These are phyloP conservation scores for Colletotrichum australisinense DNA, from an alignment of 2,329 filamentous ascomycete species.

Conservation along the genomic window DNA sequence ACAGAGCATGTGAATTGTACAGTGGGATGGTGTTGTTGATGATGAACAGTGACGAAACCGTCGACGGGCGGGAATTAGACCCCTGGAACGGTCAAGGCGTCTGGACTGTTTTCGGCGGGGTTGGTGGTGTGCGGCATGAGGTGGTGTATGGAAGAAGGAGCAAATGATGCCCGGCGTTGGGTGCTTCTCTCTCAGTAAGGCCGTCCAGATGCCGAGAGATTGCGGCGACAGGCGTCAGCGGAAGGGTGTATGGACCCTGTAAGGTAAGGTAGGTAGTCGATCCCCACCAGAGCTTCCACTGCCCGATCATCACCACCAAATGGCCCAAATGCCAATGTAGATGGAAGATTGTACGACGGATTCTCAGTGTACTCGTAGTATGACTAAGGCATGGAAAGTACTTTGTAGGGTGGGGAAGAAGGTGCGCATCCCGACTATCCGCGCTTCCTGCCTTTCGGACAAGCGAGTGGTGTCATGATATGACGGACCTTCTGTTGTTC, in stretches of 20 bases:
- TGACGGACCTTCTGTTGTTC: neutral
- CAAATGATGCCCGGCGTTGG: neutral
- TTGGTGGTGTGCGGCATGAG: conserved; percentile 6
- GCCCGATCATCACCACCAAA: neutral
- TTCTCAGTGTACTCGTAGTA: neutral
- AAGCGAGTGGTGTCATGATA: neutral
- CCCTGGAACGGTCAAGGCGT: neutral
- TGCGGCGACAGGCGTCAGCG: conserved; percentile 15
- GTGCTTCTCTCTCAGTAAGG: conserved; percentile 3
- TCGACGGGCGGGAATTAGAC: neutral
- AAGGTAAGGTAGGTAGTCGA: neutral
- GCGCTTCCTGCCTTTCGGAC: neutral
- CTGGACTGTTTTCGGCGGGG: conserved; percentile 7
- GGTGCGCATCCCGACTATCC: neutral
- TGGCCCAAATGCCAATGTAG: neutral
- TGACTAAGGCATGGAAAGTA: neutral
- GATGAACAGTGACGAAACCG: neutral
- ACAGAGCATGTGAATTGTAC: neutral
- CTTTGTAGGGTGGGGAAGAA: neutral
- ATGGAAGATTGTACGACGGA: neutral
- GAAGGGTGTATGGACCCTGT: neutral
- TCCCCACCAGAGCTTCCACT: conserved; percentile 16
- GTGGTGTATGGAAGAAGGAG: neutral
- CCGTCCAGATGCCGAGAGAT: conserved; percentile 29
- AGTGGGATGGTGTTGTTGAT: neutral